Base-by-base conservation (phyloP, 2,329 filamentous ascomycete species). In the Cordyceps pruinosa region DNA sequence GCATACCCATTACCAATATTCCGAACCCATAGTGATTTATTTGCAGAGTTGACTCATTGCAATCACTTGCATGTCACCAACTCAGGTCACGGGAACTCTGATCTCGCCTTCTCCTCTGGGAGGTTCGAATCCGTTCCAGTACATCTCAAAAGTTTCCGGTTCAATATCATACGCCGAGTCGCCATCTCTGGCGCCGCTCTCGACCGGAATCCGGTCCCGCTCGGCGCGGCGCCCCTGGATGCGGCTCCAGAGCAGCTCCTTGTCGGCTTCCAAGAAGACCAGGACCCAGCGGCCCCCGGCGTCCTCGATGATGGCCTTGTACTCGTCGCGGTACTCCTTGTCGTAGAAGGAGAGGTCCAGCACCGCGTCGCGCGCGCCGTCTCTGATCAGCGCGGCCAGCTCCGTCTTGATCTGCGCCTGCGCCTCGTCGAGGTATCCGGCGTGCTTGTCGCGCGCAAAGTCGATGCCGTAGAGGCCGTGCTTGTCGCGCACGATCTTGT, bases 301-400 rank as follows among this genome's bases (percentile, higher is more conserved):
- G 0, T 46, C 19, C 41, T 69, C 62, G 7, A 69, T 59, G 0
- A 68, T 28, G 2, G 25, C 23, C 57, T 67, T 69, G 41, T 66
- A 69, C 42, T 69, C 63, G 17, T 69, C 66, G 7, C 70, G 59
- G 39, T 71, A 69, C 8, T 63, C 61, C 55, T 63, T 66, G 41
- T 62, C 63, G 44, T 66, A 72, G 56, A 70, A 68, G 0, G 69
- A 67, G 2, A 68, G 57, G 41, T 72, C 70, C 8, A 70, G 52
- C 1, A 70, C 60, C n/a, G 69, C 57, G 42, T 71, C 64, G 5
- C 44, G 61, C 1, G 54, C 34, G 4, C 59, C 58, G 1, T 61
- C 58, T 8, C 61, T 35, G 2, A 64, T 35, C 0, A 68, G 57
- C 5, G 32, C 25, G 12, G 41, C 39, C 3, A 66, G 44, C 2